Conservation (phyloP, 371 early-diverging fungal genomes). For the Mortierella sp. region DNA sequence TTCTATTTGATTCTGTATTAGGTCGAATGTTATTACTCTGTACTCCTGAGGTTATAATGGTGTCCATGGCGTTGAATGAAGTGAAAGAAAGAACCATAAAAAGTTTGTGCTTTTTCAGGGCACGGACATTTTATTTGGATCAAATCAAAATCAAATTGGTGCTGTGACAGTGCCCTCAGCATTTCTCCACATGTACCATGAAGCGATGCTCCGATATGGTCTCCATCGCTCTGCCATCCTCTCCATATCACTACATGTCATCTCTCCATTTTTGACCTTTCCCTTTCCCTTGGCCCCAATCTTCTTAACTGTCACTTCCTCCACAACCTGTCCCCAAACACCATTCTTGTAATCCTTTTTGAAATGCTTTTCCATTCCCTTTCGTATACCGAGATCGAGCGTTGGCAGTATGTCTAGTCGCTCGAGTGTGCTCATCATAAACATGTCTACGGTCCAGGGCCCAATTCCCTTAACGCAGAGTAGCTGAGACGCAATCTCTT, state of each 20-base stretch:
- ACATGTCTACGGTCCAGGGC: conserved; percentile 80
- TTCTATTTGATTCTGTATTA: not conserved
- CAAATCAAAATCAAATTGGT: conserved; percentile 13
- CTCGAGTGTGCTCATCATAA: conserved; percentile 72
- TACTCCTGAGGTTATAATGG: conserved; percentile 15
- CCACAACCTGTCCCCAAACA: conserved; percentile 36
- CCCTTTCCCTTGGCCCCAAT: conserved; percentile 53
- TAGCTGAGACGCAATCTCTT: conserved; percentile 61
- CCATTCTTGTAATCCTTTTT: conserved; percentile 45
- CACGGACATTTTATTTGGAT: no score
- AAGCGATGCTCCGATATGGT: conserved; percentile 74
- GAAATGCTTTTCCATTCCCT: conserved; percentile 73
- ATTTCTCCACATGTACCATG: conserved; percentile 77
- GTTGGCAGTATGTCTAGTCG: conserved; percentile 74
- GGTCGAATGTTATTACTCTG: not conserved
- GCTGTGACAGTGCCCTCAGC: conserved; percentile 32
- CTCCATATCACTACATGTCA: conserved; percentile 62
- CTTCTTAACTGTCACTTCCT: conserved; percentile 6
- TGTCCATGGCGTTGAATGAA: conserved; percentile 10
- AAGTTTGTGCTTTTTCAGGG: no score
- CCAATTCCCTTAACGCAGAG: conserved; percentile 73
- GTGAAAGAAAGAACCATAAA: not conserved
- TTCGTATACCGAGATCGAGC: conserved; percentile 71
- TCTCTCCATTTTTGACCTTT: conserved; percentile 58
- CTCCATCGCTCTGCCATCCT: conserved; percentile 67